phyloP scores from a whole-genome alignment of 2,329 filamentous ascomycete genomes.

The Cladosporium sp. region DNA sequence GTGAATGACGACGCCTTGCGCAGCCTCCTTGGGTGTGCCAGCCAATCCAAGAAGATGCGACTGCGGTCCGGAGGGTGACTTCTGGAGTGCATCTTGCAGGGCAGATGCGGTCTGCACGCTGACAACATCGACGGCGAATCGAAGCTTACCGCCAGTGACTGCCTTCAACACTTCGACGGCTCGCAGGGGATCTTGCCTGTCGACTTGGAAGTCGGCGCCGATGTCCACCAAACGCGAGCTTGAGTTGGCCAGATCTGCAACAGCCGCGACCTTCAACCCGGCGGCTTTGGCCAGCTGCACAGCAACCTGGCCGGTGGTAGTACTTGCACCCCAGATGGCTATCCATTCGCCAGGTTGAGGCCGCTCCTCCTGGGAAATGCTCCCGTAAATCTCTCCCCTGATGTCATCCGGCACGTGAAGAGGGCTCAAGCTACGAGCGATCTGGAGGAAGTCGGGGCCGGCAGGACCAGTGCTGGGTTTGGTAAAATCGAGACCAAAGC shows the following conservation, averaged over 20 bases:
- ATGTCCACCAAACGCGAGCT: constrained; percentile 52
- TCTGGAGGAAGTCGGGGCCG: constrained; percentile 56
- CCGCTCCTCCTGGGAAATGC: constrained; percentile 49
- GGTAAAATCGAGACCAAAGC: constrained; percentile 63
- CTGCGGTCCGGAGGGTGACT: constrained; percentile 21
- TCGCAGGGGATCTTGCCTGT: constrained; percentile 61
- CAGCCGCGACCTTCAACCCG: constrained; percentile 59
- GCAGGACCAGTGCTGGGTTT: constrained; percentile 31
- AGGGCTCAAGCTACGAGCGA: constrained; percentile 45
- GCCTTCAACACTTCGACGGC: constrained; percentile 60
- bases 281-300: constrained; percentile 64
- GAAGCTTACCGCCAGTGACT: constrained; percentile 53
- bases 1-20: constrained; percentile 51
- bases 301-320: constrained; percentile 62
- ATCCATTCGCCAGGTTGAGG: constrained; percentile 62
- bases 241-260: constrained; percentile 64
- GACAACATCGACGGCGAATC: constrained; percentile 65
- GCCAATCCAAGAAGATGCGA: constrained; percentile 63
- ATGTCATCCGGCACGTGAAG: constrained; percentile 57
- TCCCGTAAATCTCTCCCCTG: constrained; percentile 56
- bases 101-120: constrained; percentile 59
- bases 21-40: constrained; percentile 57
- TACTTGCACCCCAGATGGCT: constrained; percentile 71
- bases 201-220: constrained; percentile 61
- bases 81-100: constrained; percentile 51